These are phyloP conservation scores for Coffea humblotiana DNA, from an alignment of 305 asterid species.

Conservation along the genomic window DNA sequence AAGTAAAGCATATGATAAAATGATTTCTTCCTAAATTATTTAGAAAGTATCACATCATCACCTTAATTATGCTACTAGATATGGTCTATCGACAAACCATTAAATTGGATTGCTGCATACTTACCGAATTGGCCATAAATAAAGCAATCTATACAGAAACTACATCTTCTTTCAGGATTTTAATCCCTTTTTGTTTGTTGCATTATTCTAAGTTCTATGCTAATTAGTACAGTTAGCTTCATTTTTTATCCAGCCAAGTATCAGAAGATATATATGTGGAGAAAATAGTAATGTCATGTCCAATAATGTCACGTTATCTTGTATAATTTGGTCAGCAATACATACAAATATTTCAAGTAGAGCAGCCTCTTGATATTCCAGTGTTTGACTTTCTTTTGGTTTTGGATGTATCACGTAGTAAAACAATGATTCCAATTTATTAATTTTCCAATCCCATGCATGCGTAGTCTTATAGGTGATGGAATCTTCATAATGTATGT, in stretches of 20 bases:
- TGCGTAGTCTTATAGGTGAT: too few species aligned
- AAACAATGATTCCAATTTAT: too few species aligned
- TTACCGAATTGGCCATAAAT: neutral
- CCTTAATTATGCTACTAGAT: neutral
- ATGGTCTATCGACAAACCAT: neutral
- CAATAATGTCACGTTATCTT: neutral
- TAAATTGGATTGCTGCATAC: neutral
- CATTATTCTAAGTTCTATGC: neutral
- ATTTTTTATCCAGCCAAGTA: neutral
- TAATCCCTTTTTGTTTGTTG: too few species aligned
- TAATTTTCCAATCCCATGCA: too few species aligned
- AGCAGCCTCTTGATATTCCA: neutral
- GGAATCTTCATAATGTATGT: too few species aligned
- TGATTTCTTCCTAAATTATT: neutral
- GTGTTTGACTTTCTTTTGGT: too few species aligned
- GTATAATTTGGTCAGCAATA: neutral
- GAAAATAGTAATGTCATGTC: too few species aligned
- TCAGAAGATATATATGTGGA: neutral
- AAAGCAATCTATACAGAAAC: neutral
- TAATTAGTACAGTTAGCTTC: neutral
- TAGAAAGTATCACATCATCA: too few species aligned
- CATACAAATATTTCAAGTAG: neutral
- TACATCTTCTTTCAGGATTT: too few species aligned
- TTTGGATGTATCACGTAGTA: too few species aligned
- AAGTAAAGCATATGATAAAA: neutral